Conservation (phyloP, 768 basidiomycete species). For the Paxillus ammoniavirescens region DNA sequence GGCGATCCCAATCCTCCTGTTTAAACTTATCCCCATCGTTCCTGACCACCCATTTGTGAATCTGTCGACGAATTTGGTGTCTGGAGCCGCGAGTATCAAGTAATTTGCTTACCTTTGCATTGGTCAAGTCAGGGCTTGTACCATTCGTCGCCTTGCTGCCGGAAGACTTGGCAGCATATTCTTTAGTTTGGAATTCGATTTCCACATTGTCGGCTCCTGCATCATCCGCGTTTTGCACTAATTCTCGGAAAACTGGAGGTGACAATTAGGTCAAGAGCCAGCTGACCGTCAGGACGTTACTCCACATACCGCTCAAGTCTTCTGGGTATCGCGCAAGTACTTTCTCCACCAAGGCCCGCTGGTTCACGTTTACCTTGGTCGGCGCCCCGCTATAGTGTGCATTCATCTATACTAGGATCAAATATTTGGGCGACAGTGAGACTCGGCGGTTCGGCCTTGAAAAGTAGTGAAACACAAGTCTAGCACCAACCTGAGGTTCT, state of each 20-base stretch:
- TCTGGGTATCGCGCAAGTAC: constrained; percentile 17
- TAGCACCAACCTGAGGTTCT: not conserved
- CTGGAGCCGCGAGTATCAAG: not conserved
- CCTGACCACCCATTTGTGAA: constrained; percentile 36
- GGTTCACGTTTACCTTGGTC: constrained; percentile 10
- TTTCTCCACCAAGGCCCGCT: constrained; percentile 15
- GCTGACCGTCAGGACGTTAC: not conserved
- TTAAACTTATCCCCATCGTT: constrained; percentile 50
- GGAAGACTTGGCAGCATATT: not conserved
- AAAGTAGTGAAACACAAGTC: not conserved
- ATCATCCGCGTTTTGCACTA: constrained; percentile 56
- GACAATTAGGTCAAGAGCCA: not conserved
- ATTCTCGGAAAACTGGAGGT: constrained; percentile 42
- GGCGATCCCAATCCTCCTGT: constrained; percentile 45
- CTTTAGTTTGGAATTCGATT: constrained; percentile 35
- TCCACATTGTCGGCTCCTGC: constrained; percentile 34
- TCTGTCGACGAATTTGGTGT: not conserved
- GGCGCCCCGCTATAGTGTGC: not conserved
- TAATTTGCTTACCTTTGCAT: not conserved
- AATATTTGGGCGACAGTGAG: not conserved
- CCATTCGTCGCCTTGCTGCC: not conserved
- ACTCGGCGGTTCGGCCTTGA: not conserved
- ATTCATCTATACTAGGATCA: not conserved
- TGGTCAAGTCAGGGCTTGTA: not conserved
- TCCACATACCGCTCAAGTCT: constrained; percentile 10